Conservation (phyloP, 1,139 yeast genomes). For the Zygoascus hellenicus region DNA sequence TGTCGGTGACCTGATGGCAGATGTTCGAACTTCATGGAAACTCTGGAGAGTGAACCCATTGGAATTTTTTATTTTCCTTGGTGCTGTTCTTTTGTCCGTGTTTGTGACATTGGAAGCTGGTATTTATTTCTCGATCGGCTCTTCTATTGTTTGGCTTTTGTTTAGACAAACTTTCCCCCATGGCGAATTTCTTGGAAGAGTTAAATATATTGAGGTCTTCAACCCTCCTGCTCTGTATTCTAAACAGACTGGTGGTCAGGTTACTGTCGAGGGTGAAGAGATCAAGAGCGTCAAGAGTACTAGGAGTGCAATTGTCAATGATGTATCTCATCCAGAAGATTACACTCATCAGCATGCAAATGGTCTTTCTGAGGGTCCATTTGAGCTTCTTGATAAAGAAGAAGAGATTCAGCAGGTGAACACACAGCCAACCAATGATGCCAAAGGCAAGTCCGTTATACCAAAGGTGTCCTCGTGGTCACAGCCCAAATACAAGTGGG, state of each 20-base stretch:
- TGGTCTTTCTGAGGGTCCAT: conserved; percentile 9
- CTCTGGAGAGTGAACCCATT: conserved; percentile 74
- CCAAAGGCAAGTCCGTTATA: background rate
- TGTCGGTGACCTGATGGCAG: conserved; percentile 80
- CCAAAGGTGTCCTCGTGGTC: conserved; percentile 6
- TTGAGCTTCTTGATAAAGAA: conserved; percentile 3
- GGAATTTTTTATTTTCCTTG: conserved; percentile 69
- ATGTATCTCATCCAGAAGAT: conserved; percentile 6
- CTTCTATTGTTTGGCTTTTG: conserved; percentile 69
- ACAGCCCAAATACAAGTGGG: conserved; percentile 46
- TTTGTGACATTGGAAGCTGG: conserved; percentile 83
- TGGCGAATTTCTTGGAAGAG: conserved; percentile 78
- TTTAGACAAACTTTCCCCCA: conserved; percentile 74
- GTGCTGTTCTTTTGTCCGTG: conserved; percentile 73
- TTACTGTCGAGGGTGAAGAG: background rate
- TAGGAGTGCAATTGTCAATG: background rate
- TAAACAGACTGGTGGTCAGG: conserved; percentile 5
- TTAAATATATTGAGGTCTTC: conserved; percentile 36
- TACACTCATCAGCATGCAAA: background rate
- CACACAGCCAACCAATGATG: background rate
- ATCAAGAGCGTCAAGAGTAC: background rate
- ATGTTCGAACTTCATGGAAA: conserved; percentile 63
- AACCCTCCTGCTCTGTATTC: conserved; percentile 37
- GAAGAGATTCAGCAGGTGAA: background rate
- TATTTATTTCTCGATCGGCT: conserved; percentile 83